These are phyloP conservation scores for Epichloe baconii DNA, from an alignment of 2,329 filamentous ascomycete genomes.

Conservation along the genomic window DNA sequence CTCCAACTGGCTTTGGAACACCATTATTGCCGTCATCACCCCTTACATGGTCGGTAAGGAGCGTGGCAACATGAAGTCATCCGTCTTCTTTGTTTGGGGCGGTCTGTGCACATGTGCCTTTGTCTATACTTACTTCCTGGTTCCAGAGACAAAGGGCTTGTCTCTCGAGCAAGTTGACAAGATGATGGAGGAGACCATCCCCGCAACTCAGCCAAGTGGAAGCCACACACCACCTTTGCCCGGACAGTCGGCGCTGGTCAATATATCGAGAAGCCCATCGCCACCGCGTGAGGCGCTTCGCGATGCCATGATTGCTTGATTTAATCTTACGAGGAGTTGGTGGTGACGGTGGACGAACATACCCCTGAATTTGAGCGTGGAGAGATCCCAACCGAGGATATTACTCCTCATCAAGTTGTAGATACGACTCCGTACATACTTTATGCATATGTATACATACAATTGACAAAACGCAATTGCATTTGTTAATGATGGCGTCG, in stretches of 20 bases:
- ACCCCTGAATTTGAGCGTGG: neutral
- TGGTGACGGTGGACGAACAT: neutral
- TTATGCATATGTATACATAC: neutral
- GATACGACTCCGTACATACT: neutral
- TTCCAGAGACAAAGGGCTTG: slow-evolving; percentile 64
- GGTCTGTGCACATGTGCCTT: slow-evolving; percentile 46
- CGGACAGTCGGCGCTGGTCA: slow-evolving; percentile 21
- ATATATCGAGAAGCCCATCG: slow-evolving; percentile 18
- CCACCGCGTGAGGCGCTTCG: neutral
- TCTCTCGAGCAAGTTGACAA: slow-evolving; percentile 70
- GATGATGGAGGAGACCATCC: slow-evolving; percentile 80
- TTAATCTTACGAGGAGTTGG: neutral
- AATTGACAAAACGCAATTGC: no score
- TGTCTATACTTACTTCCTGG: slow-evolving; percentile 59
- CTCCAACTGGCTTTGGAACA: slow-evolving; percentile 89
- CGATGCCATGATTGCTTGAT: neutral
- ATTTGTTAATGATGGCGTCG: no score
- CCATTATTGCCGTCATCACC: slow-evolving; percentile 55
- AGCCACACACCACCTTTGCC: slow-evolving; percentile 57
- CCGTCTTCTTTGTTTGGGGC: slow-evolving; percentile 68
- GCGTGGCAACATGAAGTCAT: slow-evolving; percentile 52
- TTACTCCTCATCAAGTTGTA: neutral
- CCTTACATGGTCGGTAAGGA: slow-evolving; percentile 55
- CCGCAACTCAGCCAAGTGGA: slow-evolving; percentile 64
- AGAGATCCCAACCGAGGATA: neutral